A percentile compares a stretch with the other conserved stretches of the same genome.
Conservation (phyloP, 148 eudicot species). For the Cornus florida region DNA sequence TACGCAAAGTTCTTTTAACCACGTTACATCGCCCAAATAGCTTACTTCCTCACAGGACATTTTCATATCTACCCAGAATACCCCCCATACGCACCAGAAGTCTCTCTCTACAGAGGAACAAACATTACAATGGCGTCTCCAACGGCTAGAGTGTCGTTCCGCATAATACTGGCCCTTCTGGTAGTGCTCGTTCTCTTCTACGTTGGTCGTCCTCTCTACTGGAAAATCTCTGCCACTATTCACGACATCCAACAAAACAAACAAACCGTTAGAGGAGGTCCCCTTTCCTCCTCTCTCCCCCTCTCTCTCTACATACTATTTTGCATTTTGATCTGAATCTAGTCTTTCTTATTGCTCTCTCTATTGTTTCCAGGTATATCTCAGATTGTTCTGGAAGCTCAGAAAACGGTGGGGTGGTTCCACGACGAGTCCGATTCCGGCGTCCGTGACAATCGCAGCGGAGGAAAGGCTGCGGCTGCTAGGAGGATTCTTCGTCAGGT, state of each 20-base stretch:
- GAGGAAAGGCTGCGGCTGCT: neutral
- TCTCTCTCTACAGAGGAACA: too few species aligned
- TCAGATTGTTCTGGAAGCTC: slow-evolving; percentile 47
- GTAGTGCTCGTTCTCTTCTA: slow-evolving; percentile 37
- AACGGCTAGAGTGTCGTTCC: slow-evolving; percentile 33
- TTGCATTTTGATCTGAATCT: neutral
- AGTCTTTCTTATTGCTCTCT: neutral
- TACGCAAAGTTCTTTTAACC: too few species aligned
- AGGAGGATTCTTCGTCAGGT: slow-evolving; percentile 17
- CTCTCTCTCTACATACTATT: neutral
- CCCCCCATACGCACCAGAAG: too few species aligned
- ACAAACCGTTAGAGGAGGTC: slow-evolving; percentile 56
- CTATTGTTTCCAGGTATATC: slow-evolving; percentile 35
- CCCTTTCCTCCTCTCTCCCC: neutral
- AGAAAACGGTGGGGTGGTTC: slow-evolving; percentile 52
- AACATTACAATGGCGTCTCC: slow-evolving; percentile 34
- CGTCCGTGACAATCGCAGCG: neutral
- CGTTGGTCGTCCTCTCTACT: slow-evolving; percentile 58
- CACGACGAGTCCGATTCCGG: slow-evolving; percentile 43
- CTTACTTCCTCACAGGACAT: too few species aligned
- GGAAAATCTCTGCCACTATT: slow-evolving; percentile 63
- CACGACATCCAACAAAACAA: slow-evolving; percentile 54
- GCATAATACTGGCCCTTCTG: slow-evolving; percentile 22
- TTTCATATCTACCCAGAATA: too few species aligned
- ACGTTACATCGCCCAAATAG: too few species aligned